Evolutionary conservation across 2,329 filamentous ascomycete genomes (phyloP).

Genomic region (Apiospora pterosperma): DNA sequence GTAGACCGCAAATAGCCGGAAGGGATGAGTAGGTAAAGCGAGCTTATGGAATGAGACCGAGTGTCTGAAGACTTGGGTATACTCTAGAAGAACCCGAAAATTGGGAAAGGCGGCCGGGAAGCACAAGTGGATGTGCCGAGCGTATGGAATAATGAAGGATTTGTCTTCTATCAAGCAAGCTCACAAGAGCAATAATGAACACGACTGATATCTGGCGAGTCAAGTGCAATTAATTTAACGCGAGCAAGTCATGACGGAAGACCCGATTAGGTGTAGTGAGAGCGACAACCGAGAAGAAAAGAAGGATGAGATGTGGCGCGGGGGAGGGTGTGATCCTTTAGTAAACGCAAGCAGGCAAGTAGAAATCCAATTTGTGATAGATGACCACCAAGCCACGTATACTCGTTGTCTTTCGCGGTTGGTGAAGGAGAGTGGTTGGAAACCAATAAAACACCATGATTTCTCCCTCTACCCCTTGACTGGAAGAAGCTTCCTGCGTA

Average conservation of each 20-base stretch:
- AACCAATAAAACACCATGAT: neutral
- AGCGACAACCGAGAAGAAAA: neutral
- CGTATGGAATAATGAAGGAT: neutral
- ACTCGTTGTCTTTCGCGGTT: neutral
- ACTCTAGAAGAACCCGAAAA: neutral
- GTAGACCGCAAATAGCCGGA: neutral
- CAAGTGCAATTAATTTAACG: neutral
- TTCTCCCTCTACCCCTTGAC: neutral
- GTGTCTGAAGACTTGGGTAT: neutral
- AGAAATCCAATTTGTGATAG: neutral
- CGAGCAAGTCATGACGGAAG: neutral
- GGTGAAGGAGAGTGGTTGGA: neutral
- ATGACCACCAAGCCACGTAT: constrained; percentile 1
- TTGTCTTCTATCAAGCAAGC: neutral
- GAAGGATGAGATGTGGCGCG: neutral
- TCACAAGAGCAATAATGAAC: neutral
- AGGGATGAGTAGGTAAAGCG: neutral
- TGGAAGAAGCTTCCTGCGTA: neutral
- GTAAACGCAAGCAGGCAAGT: neutral
- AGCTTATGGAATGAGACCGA: neutral
- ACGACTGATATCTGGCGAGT: neutral
- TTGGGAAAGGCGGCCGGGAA: neutral
- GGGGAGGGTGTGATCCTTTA: constrained; percentile 1
- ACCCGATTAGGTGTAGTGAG: neutral
- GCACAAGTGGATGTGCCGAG: neutral